Percentiles rank a stretch among this genome's conserved stretches.
Conservation (phyloP, 495 filamentous ascomycete genomes). For the Xylaria telfairii region DNA sequence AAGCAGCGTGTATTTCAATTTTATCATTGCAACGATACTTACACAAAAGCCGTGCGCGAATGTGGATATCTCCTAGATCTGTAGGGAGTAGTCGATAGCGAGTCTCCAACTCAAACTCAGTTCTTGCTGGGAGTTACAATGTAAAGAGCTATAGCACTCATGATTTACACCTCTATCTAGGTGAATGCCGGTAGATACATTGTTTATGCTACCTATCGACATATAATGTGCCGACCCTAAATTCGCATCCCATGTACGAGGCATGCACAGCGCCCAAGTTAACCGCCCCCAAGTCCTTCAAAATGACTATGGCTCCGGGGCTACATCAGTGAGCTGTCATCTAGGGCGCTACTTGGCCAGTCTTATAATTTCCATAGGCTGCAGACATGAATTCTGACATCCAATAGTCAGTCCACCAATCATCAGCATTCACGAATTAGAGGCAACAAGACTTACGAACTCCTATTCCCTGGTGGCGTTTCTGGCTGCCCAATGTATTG, state of each 20-base stretch:
- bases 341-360: conserved; percentile 2
- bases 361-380: conserved; percentile 12
- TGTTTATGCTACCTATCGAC: neutral
- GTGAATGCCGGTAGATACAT: neutral
- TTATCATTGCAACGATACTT: neutral
- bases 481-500: conserved; percentile 61
- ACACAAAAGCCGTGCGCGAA: neutral
- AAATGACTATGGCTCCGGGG: neutral
- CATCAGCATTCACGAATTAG: neutral
- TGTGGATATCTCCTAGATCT: neutral
- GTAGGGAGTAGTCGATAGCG: neutral
- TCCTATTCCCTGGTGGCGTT: conserved; percentile 50
- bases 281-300: neutral
- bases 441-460: neutral
- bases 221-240: neutral
- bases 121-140: neutral
- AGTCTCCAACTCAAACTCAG: neutral
- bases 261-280: neutral
- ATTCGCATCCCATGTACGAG: neutral
- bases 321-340: neutral
- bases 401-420: neutral
- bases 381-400: neutral
- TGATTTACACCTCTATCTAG: neutral
- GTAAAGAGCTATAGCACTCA: neutral
- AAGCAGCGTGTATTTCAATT: neutral